Base-by-base conservation (phyloP, 805 yeast species). In the Wickerhamiella spandovensis region DNA sequence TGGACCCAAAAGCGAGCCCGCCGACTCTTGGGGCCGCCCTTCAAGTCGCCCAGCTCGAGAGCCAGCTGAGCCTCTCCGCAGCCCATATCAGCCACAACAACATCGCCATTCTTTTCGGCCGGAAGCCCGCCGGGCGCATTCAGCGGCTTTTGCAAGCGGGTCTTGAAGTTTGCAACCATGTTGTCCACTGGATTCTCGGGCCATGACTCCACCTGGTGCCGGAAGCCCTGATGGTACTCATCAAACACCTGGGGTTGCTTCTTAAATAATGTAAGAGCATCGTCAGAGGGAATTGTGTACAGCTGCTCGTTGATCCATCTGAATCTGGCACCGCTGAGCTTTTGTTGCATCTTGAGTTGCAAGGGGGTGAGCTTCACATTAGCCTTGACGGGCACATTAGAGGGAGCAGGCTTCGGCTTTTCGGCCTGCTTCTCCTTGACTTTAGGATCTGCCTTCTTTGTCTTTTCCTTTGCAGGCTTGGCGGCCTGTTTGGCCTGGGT, bases 171-270 rank as follows among this genome's bases (percentile, higher is more conserved):
- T 9, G 77, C 71, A 1, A 86, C 89, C 67, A 88, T 84, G 2
- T 83, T 82, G 66, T 88, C 83, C n/a, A 92, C 95, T 0, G 99
- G 99, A 61, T 92, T 92, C 67, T 90, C 96, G 2, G 99, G 98
- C 99, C 99, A 92, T 20, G 87, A 75, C 61, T 84, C 88, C 17
- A 92, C 97, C 66, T 92, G 99, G 13, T 89, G 82, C 58, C 95
- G 74, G 72, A 92, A 92, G 0, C 99, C 99, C 51, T 80, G 82
- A 63, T 94, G 98, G 60, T 92, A 92, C 62, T 90, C 97, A 57
- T 86, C 92, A 64, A 89, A 92, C 53, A 92, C 71, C 22, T 79
- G 78, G 0, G 99, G 98, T 58, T 89, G 95, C 15, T 81, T 78
- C 51, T 76, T 70, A 42, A 92, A 79, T 53, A 92, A 67, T 22